These are phyloP conservation scores for Phalaenopsis equestris DNA, from an alignment of 106 monocot genomes.

Conservation along the genomic window DNA sequence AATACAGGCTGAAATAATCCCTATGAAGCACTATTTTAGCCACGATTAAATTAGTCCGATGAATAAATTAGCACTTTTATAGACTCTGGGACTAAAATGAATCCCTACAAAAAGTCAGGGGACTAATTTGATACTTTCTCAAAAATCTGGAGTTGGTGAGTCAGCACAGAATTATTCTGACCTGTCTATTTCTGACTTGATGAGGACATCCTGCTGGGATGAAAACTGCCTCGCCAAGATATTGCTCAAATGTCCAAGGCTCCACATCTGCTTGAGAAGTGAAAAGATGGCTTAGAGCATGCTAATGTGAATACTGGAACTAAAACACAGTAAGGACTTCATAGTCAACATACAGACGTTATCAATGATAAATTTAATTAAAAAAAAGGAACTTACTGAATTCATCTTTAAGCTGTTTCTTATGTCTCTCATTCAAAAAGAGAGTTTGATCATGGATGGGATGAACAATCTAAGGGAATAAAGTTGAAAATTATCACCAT, in stretches of 20 bases:
- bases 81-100: too few relatives aligned
- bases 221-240: constrained; percentile 38
- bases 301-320: constrained; percentile 1
- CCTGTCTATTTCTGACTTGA: constrained; percentile 39
- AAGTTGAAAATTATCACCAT: not conserved
- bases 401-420: constrained; percentile 38
- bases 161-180: not conserved
- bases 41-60: too few relatives aligned
- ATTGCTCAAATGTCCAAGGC: constrained; percentile 41
- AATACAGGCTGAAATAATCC: too few relatives aligned
- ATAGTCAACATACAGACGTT: not conserved
- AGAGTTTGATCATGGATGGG: constrained; percentile 53
- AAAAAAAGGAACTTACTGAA: constrained; percentile 20
- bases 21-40: too few relatives aligned
- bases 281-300: not conserved
- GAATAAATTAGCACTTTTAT: too few relatives aligned
- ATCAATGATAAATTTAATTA: not conserved
- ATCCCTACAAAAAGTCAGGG: too few relatives aligned
- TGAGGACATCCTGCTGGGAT: constrained; percentile 41
- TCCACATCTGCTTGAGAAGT: constrained; percentile 19
- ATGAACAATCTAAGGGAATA: constrained; percentile 31
- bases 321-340: not conserved
- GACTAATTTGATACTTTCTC: too few relatives aligned
- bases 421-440: constrained; percentile 33
- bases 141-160: not conserved